A percentile compares a stretch with the other conserved stretches of the same genome.
These are phyloP conservation scores for Leishmania amazonensis DNA, from an alignment of 208 protist genomes.

Conservation along the genomic window DNA sequence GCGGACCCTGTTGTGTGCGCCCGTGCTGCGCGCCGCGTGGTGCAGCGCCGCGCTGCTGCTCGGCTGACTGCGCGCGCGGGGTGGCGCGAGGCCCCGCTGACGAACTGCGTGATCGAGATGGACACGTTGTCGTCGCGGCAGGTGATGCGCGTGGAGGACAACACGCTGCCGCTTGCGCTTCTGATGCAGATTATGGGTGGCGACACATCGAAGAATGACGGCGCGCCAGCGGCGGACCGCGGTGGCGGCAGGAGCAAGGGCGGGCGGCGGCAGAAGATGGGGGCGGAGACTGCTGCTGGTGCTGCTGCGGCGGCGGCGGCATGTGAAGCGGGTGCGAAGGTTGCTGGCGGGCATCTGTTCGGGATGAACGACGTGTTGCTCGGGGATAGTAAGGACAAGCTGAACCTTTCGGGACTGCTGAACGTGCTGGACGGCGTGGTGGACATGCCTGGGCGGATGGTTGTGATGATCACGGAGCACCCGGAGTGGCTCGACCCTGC, in stretches of 20 bases:
- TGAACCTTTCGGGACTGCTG: constrained; percentile 87
- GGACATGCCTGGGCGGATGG: constrained; percentile 83
- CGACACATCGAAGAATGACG: neutral
- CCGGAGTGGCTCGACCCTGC: constrained; percentile 89
- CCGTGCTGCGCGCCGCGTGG: constrained; percentile 41
- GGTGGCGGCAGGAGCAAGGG: neutral
- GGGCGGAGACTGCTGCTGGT: constrained; percentile 7
- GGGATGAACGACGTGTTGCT: constrained; percentile 14
- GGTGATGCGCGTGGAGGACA: constrained; percentile 12
- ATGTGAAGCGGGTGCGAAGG: neutral
- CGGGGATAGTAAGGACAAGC: constrained; percentile 45
- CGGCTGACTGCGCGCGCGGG: constrained; percentile 27
- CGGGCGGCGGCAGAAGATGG: neutral
- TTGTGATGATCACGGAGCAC: constrained; percentile 89
- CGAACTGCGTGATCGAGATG: constrained; percentile 31
- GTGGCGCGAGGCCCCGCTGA: constrained; percentile 11
- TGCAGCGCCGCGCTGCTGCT: constrained; percentile 32
- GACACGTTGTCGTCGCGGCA: constrained; percentile 28
- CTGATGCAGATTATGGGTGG: constrained; percentile 24
- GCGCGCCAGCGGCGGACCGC: neutral
- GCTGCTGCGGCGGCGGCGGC: neutral
- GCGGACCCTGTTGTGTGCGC: constrained; percentile 70
- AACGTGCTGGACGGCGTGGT: constrained; percentile 92
- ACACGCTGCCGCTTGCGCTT: constrained; percentile 21
- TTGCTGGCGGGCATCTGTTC: constrained; percentile 14